Base-by-base conservation (phyloP, 371 early-diverging fungal species). In the Mucor plumbeus region DNA sequence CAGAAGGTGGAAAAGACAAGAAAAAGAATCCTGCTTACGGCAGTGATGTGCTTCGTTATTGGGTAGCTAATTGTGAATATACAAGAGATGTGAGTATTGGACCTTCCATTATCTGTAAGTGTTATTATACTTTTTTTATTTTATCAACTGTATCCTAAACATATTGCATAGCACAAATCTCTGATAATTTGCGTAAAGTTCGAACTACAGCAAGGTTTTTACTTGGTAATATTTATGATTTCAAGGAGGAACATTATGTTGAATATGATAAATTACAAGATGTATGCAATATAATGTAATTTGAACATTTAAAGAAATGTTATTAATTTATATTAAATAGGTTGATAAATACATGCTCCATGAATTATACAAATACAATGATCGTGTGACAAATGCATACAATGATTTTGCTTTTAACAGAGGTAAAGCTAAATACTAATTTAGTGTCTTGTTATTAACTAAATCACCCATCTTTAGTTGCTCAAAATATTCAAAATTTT, bases 61-160 rank as follows among this genome's bases (percentile, higher is more conserved):
- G 94, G 91, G 91, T 92, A 5, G 94, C 94, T 5, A 91, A 90
- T 7, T 88, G 94, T 54, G 94, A 96, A 73, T 93, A 92, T 66
- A 88, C 91, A 10, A 80, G 83, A 64, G 95, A 96, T 68, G 87
- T 95, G 26, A 78, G 85, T 31, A 87, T 96, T 59, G 94, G 95
- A 0, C 85, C 86, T 43, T 81, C 83, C 5, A 80, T 94, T 17
- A 79, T 94, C 64, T 75, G 84, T 84, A 79, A 65, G 69, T 55
- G 39, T 38, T 34, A 7, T 17, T 15, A 5, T 13, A 15, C 6
- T 5, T 10, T 21, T 9, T 56, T 13, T n/a, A 11, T 13, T 15
- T 35, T 10, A 34, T 26, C 26, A 56, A 7, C 33, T 17, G 10
- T 17, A 0, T 7, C 3, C 53, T 53, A 3, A 63, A 19, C 60